Conservation (phyloP, 2,329 filamentous ascomycete species). For the Colletotrichum echinochloae region DNA sequence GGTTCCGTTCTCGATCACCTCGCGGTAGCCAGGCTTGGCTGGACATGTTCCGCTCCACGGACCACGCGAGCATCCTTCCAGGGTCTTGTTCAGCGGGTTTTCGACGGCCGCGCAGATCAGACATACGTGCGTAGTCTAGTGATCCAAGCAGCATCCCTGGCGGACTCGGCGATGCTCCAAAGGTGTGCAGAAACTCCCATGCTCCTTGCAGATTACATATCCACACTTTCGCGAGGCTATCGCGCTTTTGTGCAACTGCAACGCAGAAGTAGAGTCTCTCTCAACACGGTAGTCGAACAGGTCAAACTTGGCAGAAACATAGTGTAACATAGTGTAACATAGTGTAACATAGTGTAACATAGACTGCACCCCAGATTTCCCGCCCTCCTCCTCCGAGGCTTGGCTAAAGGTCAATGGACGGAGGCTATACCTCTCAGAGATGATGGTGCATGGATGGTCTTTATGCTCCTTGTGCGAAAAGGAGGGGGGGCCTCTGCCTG, state of each 20-base stretch:
- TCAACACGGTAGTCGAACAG: not conserved
- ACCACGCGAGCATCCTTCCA: slow-evolving; percentile 13
- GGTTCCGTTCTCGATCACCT: slow-evolving; percentile 1
- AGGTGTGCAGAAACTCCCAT: slow-evolving; percentile 1
- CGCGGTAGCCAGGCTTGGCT: slow-evolving; percentile 10
- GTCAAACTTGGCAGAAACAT: not conserved
- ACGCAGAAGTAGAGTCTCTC: not conserved
- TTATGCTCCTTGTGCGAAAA: slow-evolving; percentile 9
- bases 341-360: too few species aligned
- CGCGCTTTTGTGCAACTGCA: not conserved
- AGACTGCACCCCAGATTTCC: slow-evolving; percentile 19
- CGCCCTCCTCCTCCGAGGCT: not conserved
- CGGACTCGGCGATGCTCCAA: slow-evolving; percentile 3
- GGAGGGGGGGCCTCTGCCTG: slow-evolving; percentile 5
- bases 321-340: too few species aligned
- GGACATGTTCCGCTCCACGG: slow-evolving; percentile 7
- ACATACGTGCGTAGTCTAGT: too few species aligned
- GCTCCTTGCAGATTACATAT: not conserved
- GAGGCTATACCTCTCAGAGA: slow-evolving; percentile 23
- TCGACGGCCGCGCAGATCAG: slow-evolving; percentile 14
- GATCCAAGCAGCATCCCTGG: slow-evolving; percentile 18
- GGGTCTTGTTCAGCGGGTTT: slow-evolving; percentile 37
- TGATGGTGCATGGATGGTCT: slow-evolving; percentile 32
- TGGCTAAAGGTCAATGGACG: not conserved
- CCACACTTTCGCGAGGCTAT: not conserved